Evolutionary conservation across 176 grass and related monocot genomes (phyloP), one percentile per base, ranked within the genome.

Genomic region (Eremochloa ophiuroides): DNA sequence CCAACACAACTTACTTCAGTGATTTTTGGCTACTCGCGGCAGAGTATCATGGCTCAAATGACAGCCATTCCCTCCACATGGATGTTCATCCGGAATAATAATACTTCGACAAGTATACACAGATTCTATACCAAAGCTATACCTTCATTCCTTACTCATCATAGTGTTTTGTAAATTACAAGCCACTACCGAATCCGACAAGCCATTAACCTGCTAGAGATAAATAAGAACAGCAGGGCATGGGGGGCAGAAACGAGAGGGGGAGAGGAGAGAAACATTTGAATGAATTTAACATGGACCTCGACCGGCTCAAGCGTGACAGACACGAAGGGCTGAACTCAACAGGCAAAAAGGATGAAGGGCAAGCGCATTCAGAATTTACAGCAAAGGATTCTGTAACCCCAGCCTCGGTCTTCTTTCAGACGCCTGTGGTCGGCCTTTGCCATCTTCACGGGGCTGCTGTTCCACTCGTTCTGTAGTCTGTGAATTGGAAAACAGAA

Each of bases 371-470:
- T 82, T 89, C 69, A 90, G 86, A 95, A 93, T 87, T 92, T 91
- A 87, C 95, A 98, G 85, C 95, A 98, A 67, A 91, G 85, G 78
- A 98, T 62, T 69, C 66, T 77, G 33, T 81, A 91, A 66, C 80
- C 79, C 95, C 92, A 98, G 44, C 90, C 71, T 71, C 84, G 78
- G 35, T 81, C 62, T 69, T 66, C 85, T 84, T 86, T 88, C 40
- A 85, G 65, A n/a, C 66, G 83, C 66, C 94, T 88, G 39, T 76
- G 85, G 60, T 97, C 84, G 1, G 92, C 90, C 79, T 95, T 95
- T 0, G 67, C 90, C 95, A 98, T 98, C 79, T 88, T 95, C 78
- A 98, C 88, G 1, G 95, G 95, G 38, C 95, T 98, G 71, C 92
- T 95, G 69, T 82, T 93, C 95, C 92, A 95, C 79, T 98, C 95